Conservation (phyloP, 2,329 filamentous ascomycete species). For the Microascus cirrosus region DNA sequence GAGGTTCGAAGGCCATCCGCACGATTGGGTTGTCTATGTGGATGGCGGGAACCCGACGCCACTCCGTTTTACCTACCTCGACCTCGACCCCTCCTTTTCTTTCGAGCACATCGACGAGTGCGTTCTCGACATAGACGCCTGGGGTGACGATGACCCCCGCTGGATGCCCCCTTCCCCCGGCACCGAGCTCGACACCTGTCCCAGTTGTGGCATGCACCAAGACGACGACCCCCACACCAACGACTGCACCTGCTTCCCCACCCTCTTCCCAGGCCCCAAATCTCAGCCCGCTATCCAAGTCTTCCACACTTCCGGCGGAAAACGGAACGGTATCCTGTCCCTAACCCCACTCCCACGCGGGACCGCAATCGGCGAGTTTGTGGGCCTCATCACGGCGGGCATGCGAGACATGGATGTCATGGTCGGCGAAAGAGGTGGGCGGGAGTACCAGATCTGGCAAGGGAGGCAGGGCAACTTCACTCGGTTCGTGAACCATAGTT, state of each 20-base stretch:
- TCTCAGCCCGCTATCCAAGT: conserved; percentile 35
- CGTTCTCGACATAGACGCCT: conserved; percentile 32
- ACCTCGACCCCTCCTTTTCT: conserved; percentile 32
- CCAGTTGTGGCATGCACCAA: conserved; percentile 33
- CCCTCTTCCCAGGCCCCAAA: conserved; percentile 33
- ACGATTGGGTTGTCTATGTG: conserved; percentile 38
- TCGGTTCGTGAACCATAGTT: conserved; percentile 48
- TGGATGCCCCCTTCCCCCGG: conserved; percentile 16
- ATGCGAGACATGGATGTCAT: conserved; percentile 42
- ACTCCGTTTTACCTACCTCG: conserved; percentile 31
- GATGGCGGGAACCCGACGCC: conserved; percentile 26
- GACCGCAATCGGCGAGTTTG: conserved; percentile 41
- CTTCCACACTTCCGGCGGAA: conserved; percentile 37
- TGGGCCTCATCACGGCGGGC: conserved; percentile 41
- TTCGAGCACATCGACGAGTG: conserved; percentile 38
- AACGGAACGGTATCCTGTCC: conserved; percentile 41
- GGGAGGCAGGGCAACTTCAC: conserved; percentile 44
- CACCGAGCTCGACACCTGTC: conserved; percentile 17
- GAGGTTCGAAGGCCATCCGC: conserved; percentile 32
- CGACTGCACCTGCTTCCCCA: conserved; percentile 39
- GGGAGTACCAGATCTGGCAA: conserved; percentile 45
- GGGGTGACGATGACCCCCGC: conserved; percentile 38
- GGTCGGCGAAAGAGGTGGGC: conserved; percentile 26
- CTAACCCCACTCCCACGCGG: conserved; percentile 37
- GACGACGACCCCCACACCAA: conserved; percentile 36